A percentile compares a stretch with the other conserved stretches of the same genome.
Evolutionary conservation across 768 basidiomycete species (phyloP).

Genomic region (Tricholoma flavovirens): DNA sequence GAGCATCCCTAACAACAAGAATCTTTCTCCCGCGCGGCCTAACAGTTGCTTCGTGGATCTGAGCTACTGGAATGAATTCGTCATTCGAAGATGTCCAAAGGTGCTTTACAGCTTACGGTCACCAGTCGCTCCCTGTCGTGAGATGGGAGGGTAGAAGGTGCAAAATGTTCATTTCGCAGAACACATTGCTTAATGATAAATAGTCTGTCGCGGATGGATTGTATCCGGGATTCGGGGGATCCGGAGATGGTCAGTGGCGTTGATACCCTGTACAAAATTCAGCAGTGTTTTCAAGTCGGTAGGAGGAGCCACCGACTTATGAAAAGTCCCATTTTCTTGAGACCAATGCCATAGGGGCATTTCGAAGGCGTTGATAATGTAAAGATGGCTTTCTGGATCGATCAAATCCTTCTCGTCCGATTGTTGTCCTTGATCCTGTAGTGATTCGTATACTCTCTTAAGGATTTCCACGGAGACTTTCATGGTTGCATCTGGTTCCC

Average conservation of each 20-base stretch:
- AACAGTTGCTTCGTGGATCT: conserved; percentile 95
- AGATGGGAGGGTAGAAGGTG: conserved; percentile 89
- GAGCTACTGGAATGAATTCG: conserved; percentile 42
- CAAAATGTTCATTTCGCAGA: conserved; percentile 94
- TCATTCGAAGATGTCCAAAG: not conserved
- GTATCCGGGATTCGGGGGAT: conserved; percentile 74
- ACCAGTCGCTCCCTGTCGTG: conserved; percentile 83
- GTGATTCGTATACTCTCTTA: conserved; percentile 64
- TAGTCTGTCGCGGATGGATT: conserved; percentile 77
- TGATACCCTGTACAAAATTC: conserved; percentile 36
- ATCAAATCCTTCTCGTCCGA: conserved; percentile 55
- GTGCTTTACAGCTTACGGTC: conserved; percentile 48
- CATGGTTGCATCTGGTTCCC: conserved; percentile 63
- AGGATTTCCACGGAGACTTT: conserved; percentile 69
- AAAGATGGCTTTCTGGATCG: conserved; percentile 77
- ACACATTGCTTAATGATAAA: conserved; percentile 92
- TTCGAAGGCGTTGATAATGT: conserved; percentile 85
- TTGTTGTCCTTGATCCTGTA: conserved; percentile 60
- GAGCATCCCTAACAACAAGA: conserved; percentile 92
- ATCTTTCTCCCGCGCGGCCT: conserved; percentile 83
- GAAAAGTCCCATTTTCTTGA: conserved; percentile 78
- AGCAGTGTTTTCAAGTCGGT: not conserved
- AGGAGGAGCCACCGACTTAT: conserved; percentile 49
- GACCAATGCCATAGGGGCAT: conserved; percentile 97
- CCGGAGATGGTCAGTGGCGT: conserved; percentile 68